Percentiles rank a stretch among this genome's conserved stretches.
Evolutionary conservation across 31 red algal genomes (phyloP).

Genomic region (Odonthalia washingtoniensis): DNA sequence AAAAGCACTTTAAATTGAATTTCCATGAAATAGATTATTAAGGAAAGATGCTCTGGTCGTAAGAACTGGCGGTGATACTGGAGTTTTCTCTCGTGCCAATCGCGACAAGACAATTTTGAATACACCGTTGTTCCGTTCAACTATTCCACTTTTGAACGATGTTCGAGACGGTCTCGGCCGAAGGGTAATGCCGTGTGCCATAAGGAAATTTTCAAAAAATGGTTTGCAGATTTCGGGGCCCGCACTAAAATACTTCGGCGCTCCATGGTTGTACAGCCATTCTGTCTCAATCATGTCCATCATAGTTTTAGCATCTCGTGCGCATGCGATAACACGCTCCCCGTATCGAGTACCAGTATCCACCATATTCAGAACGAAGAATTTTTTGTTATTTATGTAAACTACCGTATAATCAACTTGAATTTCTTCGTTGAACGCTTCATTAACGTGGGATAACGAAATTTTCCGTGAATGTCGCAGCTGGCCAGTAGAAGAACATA

Average conservation of each 20-base stretch:
- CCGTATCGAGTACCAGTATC: too few relatives aligned
- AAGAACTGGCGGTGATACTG: neutral
- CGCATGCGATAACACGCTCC: too few relatives aligned
- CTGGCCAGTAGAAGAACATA: too few relatives aligned
- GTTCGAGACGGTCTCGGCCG: neutral
- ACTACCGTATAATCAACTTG: too few relatives aligned
- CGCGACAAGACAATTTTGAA: neutral
- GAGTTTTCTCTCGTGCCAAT: neutral
- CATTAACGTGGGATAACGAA: too few relatives aligned
- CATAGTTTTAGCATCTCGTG: constrained; percentile 1
- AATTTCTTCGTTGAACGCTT: too few relatives aligned
- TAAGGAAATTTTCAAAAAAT: neutral
- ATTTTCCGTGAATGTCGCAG: too few relatives aligned
- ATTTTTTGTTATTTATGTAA: too few relatives aligned
- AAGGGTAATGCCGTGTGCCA: constrained; percentile 5
- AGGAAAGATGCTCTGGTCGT: constrained; percentile 23
- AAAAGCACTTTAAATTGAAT: constrained; percentile 10
- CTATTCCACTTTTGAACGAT: constrained; percentile 13
- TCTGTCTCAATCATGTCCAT: constrained; percentile 20
- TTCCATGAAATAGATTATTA: neutral
- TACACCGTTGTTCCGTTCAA: constrained; percentile 21
- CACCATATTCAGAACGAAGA: too few relatives aligned
- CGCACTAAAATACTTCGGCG: constrained; percentile 30
- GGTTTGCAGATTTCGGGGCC: constrained; percentile 23
- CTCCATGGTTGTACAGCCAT: constrained; percentile 19